Evolutionary conservation across 176 grass and related monocot species (phyloP).

Genomic region (Guadua angustifolia): DNA sequence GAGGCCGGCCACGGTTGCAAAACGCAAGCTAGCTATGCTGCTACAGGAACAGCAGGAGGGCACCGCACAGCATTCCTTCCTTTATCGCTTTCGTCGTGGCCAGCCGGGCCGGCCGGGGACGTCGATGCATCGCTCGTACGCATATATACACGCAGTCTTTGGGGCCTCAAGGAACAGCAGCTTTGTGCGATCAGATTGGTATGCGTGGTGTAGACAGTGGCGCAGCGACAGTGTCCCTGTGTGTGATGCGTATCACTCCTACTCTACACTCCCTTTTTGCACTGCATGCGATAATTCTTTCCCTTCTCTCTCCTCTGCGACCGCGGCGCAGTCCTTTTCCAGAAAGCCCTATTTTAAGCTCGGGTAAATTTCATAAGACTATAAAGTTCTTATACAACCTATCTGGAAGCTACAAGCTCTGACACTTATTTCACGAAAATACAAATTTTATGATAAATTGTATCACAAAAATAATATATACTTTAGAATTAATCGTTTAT

Average conservation of each 20-base stretch:
- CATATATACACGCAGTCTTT: neutral
- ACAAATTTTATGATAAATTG: too few relatives aligned
- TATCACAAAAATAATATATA: too few relatives aligned
- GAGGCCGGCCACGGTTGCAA: slow-evolving; percentile 5
- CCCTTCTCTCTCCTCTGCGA: neutral
- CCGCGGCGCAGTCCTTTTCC: neutral
- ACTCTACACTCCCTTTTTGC: neutral
- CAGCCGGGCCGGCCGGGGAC: neutral
- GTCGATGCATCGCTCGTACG: neutral
- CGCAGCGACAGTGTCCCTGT: neutral
- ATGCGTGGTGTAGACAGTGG: neutral
- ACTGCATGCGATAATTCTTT: neutral
- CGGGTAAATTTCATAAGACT: too few relatives aligned
- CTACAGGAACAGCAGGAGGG: slow-evolving; percentile 5
- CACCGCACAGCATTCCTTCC: slow-evolving; percentile 25
- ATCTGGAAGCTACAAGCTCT: too few relatives aligned
- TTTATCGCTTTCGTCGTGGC: slow-evolving; percentile 35
- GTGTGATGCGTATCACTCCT: too few relatives aligned
- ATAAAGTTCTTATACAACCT: too few relatives aligned
- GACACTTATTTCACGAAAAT: too few relatives aligned
- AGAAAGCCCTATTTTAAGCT: slow-evolving; percentile 23
- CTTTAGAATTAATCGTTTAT: too few relatives aligned
- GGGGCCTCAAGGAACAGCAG: slow-evolving; percentile 6
- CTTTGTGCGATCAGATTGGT: slow-evolving; percentile 19
- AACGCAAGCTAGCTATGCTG: neutral